Evolutionary conservation across 2,329 filamentous ascomycete genomes (phyloP), one percentile per base, ranked within the genome.

Genomic region (Fusarium temperatum): DNA sequence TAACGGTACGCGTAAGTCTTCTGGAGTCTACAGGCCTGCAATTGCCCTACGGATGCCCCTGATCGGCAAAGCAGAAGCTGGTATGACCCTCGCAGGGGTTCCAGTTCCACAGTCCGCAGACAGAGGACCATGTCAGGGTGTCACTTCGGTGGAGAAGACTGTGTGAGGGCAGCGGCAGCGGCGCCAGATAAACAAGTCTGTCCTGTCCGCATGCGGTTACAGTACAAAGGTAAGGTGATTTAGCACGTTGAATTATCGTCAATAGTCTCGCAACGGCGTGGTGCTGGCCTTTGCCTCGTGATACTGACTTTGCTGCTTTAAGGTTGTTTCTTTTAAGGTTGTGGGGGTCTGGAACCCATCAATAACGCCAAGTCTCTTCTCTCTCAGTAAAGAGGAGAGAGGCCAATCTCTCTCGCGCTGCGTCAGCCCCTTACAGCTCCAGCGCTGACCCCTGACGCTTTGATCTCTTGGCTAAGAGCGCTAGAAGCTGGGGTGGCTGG

Each of bases 1-100:
- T 68, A 69, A 70, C 59, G 14, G 66, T 70, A 70, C 67, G 60
- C 67, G 67, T 70, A 70, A 70, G 41, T 60, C 65, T 53, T 20
- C 15, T 30, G 30, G 38, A 58, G 26, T 63, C 57, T 66, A 68
- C 64, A 68, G 56, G 63, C 63, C 50, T 55, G n/a, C 38, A 63
- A 54, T 13, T 44, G 63, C 47, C 50, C 66, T 70, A 45, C 48
- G 13, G 38, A 9, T 30, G 28, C 65, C 65, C 67, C 67, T 70
- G 67, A 70, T 70, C 67, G 38, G 32, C 67, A 47, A 41, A 44
- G 45, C 53, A 57, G 22, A 65, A n/a, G 35, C 60, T 70, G 28
- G 58, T 35, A 56, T 62, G 41, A 44, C 55, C 63, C 63, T 68
- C 18, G 36, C 24, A 65, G 61, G 66, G 47, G 32, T 35, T 35